Evolutionary conservation across 2,329 filamentous ascomycete species (phyloP), one percentile per base, ranked within the genome.

Genomic region (Fusarium sp.): DNA sequence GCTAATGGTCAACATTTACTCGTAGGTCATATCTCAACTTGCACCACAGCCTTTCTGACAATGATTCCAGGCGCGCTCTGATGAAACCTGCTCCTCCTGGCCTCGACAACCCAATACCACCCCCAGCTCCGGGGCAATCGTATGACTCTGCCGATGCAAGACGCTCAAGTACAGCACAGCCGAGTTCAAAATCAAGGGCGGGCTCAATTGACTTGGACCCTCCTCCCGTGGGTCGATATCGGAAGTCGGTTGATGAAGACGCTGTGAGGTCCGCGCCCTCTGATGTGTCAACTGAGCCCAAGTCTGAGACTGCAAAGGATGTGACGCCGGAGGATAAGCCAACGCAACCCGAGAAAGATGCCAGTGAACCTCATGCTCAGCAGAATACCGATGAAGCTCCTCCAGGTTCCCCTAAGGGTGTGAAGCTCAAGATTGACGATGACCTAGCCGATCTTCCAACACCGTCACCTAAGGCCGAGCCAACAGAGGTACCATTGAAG

Each of bases 1-100:
- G 30, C 63, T 81, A 3, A 81, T 82, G 80, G 75, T 79, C 7
- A 81, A 80, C 15, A 77, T 82, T 6, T 81, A 82, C 72, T 79
- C 80, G 80, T 81, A 51, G 61, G 79, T 79, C 5, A 3, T 17
- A 12, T 6, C 14, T 2, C 2, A 6, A n/a, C 22, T 34, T 34
- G 60, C 39, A 56, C 20, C 17, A 22, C 38, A 2, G 3, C 4
- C 10, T 10, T 51, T 20, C 72, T 78, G 18, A 78, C 34, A 4
- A 0, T 10, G 7, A 4, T 1, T 8, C 3, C 2, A 81, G 80
- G 8, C 78, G 79, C 15, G 76, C 80, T 17, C 55, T 82, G 6
- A 78, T 77, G 62, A 81, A 80, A 32, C 79, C 79, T 8, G 68
- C 75, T 2, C 79, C 78, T 17, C 51, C 62, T 11, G 77, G 68